A percentile compares a stretch with the other conserved stretches of the same genome.
Conservation (phyloP, 2,329 filamentous ascomycete species). For the Fusarium sp. region DNA sequence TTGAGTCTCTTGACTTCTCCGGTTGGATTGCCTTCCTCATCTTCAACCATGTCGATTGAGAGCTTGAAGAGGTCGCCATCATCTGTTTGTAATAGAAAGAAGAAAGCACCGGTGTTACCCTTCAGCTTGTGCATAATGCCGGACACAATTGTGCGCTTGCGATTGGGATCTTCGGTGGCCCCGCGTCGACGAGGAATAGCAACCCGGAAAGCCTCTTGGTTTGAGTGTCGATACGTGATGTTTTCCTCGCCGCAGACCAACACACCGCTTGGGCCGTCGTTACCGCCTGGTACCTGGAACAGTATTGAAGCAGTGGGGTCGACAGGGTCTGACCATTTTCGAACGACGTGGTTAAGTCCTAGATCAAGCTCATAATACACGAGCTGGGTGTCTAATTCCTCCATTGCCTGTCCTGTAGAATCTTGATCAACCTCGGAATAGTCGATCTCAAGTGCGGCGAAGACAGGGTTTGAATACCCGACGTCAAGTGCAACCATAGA, state of each 20-base stretch:
- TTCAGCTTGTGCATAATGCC: conserved; percentile 99
- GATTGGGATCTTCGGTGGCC: conserved; percentile 88
- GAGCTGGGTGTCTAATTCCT: conserved; percentile 86
- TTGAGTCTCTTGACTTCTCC: conserved; percentile 85
- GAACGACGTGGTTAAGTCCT: conserved; percentile 95
- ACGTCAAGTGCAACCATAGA: conserved; percentile 90
- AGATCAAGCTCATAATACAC: conserved; percentile 99
- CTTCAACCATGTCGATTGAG: conserved; percentile 89
- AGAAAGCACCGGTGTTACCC: conserved; percentile 84
- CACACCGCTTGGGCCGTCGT: conserved; percentile 93
- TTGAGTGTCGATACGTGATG: conserved; percentile 96
- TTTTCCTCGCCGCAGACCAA: conserved; percentile 94
- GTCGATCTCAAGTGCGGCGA: conserved; percentile 93
- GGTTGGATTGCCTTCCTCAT: conserved; percentile 79
- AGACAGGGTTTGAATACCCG: conserved; percentile 96
- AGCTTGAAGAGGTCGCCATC: conserved; percentile 99
- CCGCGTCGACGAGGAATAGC: conserved; percentile 89
- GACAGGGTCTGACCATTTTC: conserved; percentile 95
- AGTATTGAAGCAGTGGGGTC: conserved; percentile 89
- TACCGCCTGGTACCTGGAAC: conserved; percentile 94
- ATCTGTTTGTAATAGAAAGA: conserved; percentile 94
- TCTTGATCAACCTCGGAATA: conserved; percentile 94
- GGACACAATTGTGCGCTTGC: conserved; percentile 86
- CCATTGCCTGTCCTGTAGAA: conserved; percentile 81
- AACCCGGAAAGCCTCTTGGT: conserved; percentile 88